These are phyloP conservation scores for Rosa hybrid DNA, from an alignment of 331 rosid species.

Conservation along the genomic window DNA sequence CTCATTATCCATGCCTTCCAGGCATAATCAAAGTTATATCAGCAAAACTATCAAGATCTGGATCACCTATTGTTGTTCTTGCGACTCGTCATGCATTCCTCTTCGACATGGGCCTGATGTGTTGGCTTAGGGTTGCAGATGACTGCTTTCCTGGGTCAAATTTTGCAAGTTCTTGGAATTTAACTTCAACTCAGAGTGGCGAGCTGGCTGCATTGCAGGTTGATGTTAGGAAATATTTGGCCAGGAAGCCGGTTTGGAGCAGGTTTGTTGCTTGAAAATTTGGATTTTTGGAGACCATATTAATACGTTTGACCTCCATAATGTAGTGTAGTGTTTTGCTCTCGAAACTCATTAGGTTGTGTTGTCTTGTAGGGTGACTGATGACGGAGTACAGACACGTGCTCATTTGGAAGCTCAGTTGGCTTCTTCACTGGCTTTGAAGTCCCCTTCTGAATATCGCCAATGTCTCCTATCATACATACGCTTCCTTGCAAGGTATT, in stretches of 20 bases:
- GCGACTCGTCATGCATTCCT: constrained; percentile 99
- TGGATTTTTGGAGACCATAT: not conserved
- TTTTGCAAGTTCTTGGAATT: constrained; percentile 95
- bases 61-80: constrained; percentile 89
- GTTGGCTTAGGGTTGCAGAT: constrained; percentile 98
- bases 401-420: constrained; percentile 95
- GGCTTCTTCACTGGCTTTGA: constrained; percentile 86
- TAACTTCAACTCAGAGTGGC: constrained; percentile 85
- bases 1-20: constrained; percentile 34
- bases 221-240: constrained; percentile 92
- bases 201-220: constrained; percentile 97
- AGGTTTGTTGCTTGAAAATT: constrained; percentile 59
- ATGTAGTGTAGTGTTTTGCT: constrained; percentile 10
- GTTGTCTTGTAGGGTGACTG: constrained; percentile 70
- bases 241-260: constrained; percentile 99
- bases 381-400: constrained; percentile 95
- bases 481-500: constrained; percentile 91
- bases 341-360: constrained; percentile 22
- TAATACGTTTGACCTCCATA: not conserved
- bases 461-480: constrained; percentile 84
- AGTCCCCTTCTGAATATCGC: constrained; percentile 87
- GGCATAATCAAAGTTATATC: constrained; percentile 91
- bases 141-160: constrained; percentile 98
- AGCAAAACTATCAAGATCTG: constrained; percentile 84
- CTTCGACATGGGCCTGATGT: constrained; percentile 85